These are phyloP conservation scores for Alternaria ventricosa DNA, from an alignment of 2,329 filamentous ascomycete genomes.

Conservation along the genomic window DNA sequence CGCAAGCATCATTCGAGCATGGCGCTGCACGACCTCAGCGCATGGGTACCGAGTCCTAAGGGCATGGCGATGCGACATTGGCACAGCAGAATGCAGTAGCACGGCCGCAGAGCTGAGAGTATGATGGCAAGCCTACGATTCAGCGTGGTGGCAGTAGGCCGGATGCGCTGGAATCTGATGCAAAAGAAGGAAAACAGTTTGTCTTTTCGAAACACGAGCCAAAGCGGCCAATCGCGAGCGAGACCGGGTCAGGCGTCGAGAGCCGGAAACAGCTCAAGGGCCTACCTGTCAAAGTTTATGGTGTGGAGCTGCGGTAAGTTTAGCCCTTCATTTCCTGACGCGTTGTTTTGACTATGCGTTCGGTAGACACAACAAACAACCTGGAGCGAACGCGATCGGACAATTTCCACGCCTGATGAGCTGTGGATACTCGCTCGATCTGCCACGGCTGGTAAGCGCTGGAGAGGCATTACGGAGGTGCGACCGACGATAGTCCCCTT, in stretches of 20 bases:
- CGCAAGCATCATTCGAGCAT: conserved; percentile 40
- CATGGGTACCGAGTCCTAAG: conserved; percentile 31
- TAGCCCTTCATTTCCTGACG: conserved; percentile 46
- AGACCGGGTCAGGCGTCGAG: conserved; percentile 10
- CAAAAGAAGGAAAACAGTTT: conserved; percentile 21
- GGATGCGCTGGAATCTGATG: conserved; percentile 19
- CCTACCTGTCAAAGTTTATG: conserved; percentile 35
- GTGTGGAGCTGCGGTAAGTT: conserved; percentile 30
- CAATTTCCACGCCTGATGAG: neutral
- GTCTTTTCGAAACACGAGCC: conserved; percentile 14
- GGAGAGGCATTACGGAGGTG: conserved; percentile 14
- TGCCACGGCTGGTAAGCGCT: conserved; percentile 7
- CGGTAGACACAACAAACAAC: conserved; percentile 35
- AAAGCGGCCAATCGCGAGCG: conserved; percentile 28
- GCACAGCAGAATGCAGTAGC: conserved; percentile 30
- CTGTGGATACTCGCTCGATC: conserved; percentile 1
- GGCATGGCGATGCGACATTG: conserved; percentile 27
- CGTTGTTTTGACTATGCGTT: conserved; percentile 43
- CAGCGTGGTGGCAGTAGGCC: conserved; percentile 15
- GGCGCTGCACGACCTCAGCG: conserved; percentile 34
- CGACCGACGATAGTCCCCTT: conserved; percentile 28
- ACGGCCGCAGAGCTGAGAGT: conserved; percentile 24
- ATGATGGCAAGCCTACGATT: conserved; percentile 6
- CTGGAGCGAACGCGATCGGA: neutral
- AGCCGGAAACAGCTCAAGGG: conserved; percentile 31